Conservation (phyloP, 139 green algal species). For the Eudorina sp. region DNA sequence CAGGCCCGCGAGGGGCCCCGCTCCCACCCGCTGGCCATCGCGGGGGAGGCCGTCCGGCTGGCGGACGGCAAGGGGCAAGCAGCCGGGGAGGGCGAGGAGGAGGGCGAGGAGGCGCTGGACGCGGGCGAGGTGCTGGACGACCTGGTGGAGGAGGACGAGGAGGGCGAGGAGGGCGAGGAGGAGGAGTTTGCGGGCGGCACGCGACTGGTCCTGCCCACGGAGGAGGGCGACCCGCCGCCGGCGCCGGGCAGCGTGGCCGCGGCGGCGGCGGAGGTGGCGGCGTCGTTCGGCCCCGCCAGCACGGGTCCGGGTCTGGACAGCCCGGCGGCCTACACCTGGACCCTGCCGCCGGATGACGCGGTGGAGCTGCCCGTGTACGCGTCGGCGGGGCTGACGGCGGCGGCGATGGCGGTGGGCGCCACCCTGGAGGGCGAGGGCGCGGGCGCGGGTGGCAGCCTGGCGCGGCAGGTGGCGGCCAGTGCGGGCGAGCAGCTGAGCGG, state of each 20-base stretch:
- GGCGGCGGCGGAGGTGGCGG: not conserved
- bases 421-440: not conserved
- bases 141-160: not conserved
- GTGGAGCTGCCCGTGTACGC: not conserved
- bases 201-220: not conserved
- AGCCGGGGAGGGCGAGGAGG: not conserved
- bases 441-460: not conserved
- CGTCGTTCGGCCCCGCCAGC: constrained; percentile 3
- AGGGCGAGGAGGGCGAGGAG: constrained; percentile 26
- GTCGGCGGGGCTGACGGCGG: not conserved
- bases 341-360: constrained; percentile 12
- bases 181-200: not conserved
- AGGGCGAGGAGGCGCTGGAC: not conserved
- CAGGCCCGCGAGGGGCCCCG: not conserved
- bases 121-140: constrained; percentile 24
- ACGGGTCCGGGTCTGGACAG: not conserved
- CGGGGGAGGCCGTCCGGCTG: not conserved
- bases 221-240: not conserved
- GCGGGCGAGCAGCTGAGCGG: not conserved
- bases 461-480: not conserved
- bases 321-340: not conserved
- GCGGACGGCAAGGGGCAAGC: not conserved
- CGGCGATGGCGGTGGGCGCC: not conserved
- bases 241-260: not conserved
- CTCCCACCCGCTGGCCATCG: not conserved